Conservation (phyloP, 805 yeast genomes). For the Candida loeiensis region DNA sequence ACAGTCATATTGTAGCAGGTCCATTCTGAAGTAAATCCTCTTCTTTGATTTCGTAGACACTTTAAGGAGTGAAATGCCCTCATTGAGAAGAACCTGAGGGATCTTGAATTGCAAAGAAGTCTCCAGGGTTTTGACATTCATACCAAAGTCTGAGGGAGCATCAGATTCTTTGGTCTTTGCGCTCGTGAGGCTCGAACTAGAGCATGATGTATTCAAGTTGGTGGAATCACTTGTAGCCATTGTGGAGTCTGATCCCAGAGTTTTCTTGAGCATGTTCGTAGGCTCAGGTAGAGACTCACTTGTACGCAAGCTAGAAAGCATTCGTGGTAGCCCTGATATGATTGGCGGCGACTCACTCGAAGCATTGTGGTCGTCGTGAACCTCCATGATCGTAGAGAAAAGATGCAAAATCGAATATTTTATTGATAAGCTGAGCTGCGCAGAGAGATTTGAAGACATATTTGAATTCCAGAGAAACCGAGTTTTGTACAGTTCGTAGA, state of each 20-base stretch:
- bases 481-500: too few species aligned
- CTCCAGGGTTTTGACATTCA: not conserved
- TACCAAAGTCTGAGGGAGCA: not conserved
- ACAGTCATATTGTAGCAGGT: slow-evolving; percentile 47
- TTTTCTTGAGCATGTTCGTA: slow-evolving; percentile 5
- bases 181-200: not conserved
- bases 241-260: not conserved
- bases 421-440: too few species aligned
- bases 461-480: too few species aligned
- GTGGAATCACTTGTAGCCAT: not conserved
- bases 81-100: slow-evolving; percentile 5
- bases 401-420: not conserved
- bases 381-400: not conserved
- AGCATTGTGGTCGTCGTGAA: not conserved
- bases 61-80: slow-evolving; percentile 61
- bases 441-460: too few species aligned
- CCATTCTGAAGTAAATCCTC: slow-evolving; percentile 53
- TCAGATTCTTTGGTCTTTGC: too few species aligned
- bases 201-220: not conserved
- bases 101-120: slow-evolving; percentile 3
- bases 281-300: slow-evolving; percentile 14
- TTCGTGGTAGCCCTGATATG: slow-evolving; percentile 21
- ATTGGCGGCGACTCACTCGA: slow-evolving; percentile 17
- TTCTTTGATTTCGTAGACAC: slow-evolving; percentile 69
- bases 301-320: slow-evolving; percentile 21